Conservation (phyloP, 345 rosid species). For the Citrus australasica region DNA sequence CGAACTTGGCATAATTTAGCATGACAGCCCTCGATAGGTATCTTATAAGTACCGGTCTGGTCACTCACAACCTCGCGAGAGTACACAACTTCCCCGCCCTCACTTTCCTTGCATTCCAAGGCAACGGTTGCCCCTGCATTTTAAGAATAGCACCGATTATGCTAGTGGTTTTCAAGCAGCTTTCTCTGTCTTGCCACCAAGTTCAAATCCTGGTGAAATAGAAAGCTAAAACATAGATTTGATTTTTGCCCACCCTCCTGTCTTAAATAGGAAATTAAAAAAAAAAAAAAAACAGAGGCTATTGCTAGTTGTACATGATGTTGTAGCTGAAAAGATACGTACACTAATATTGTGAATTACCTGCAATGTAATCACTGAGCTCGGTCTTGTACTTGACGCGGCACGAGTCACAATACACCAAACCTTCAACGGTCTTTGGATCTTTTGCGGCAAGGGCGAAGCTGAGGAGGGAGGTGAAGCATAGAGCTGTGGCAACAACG, state of each 20-base stretch:
- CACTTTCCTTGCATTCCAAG: slow-evolving; percentile 26
- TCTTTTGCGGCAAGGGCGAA: background rate
- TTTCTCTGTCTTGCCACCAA: too few relatives aligned
- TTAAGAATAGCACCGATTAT: too few relatives aligned
- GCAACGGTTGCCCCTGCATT: slow-evolving; percentile 29
- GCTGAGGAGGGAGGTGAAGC: slow-evolving; percentile 18
- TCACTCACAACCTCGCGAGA: slow-evolving; percentile 21
- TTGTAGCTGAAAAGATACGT: too few relatives aligned
- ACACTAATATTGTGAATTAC: background rate
- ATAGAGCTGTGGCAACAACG: slow-evolving; percentile 7
- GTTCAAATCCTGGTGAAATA: too few relatives aligned
- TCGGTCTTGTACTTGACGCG: slow-evolving; percentile 20
- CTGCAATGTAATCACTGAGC: background rate
- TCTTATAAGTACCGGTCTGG: slow-evolving; percentile 10
- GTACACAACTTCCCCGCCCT: background rate
- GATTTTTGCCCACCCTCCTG: too few relatives aligned
- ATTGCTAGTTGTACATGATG: too few relatives aligned
- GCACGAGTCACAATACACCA: slow-evolving; percentile 22
- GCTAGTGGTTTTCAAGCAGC: too few relatives aligned
- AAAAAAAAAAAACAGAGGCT: too few relatives aligned
- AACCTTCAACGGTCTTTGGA: slow-evolving; percentile 21
- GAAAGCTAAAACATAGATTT: too few relatives aligned
- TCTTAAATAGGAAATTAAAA: too few relatives aligned
- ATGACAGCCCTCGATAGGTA: slow-evolving; percentile 29
- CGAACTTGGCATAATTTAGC: slow-evolving; percentile 32